These are phyloP conservation scores for Ustilago bromivora DNA, from an alignment of 1,284 basidiomycete species.

Conservation along the genomic window DNA sequence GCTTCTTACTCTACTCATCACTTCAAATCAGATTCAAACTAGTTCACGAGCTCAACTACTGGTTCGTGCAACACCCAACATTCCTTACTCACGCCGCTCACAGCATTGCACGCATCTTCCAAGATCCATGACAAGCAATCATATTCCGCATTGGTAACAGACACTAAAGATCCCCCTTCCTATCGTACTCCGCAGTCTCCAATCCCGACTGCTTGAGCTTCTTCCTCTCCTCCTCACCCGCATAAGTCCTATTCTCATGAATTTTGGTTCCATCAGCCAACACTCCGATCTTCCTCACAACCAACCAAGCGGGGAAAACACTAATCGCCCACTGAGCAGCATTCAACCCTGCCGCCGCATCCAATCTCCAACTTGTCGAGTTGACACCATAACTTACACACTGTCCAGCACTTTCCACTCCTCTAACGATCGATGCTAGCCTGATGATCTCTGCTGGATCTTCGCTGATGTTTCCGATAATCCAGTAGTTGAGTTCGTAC, in stretches of 20 bases:
- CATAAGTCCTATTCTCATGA: conserved; percentile 51
- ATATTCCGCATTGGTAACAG: not conserved
- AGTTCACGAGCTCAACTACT: too few relatives aligned
- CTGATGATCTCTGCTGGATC: conserved; percentile 62
- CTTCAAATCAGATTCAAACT: too few relatives aligned
- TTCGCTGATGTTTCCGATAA: conserved; percentile 49
- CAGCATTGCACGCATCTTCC: too few relatives aligned
- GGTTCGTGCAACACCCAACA: not conserved
- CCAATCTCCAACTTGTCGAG: conserved; percentile 55
- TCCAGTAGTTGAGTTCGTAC: conserved; percentile 66
- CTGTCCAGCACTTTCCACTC: conserved; percentile 64
- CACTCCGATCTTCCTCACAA: conserved; percentile 60
- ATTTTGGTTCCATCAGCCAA: conserved; percentile 51
- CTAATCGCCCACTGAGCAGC: conserved; percentile 61
- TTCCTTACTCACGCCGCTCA: not conserved
- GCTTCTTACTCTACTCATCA: too few relatives aligned
- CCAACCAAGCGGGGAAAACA: conserved; percentile 60
- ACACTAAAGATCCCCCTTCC: conserved; percentile 24
- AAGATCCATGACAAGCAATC: not conserved
- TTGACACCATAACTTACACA: conserved; percentile 67
- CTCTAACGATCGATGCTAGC: conserved; percentile 62
- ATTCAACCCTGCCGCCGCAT: conserved; percentile 64
- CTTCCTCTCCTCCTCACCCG: conserved; percentile 43
- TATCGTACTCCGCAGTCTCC: conserved; percentile 38
- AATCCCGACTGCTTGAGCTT: conserved; percentile 31